Conservation (phyloP, 192 early-diverging fungal genomes). For the Phlyctochytrium planicorne region DNA sequence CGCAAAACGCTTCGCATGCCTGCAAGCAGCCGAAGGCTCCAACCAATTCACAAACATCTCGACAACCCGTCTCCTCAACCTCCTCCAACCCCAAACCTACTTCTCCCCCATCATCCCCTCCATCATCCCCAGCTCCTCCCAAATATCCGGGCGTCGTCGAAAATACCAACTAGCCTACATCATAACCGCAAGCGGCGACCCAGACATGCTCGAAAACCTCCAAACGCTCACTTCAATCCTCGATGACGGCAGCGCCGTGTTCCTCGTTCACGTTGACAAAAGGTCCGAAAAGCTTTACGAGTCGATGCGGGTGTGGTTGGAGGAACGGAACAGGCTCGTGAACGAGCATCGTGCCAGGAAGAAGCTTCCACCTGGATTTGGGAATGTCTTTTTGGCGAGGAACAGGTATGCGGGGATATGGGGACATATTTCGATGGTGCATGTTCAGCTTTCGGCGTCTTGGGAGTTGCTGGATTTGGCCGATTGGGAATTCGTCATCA, state of each 20-base stretch:
- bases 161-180: constrained; percentile 46
- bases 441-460: constrained; percentile 42
- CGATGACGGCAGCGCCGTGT: constrained; percentile 39
- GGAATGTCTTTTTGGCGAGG: constrained; percentile 37
- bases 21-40: constrained; percentile 38
- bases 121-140: neutral
- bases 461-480: constrained; percentile 50
- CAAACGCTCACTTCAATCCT: constrained; percentile 32
- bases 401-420: constrained; percentile 36
- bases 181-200: constrained; percentile 39
- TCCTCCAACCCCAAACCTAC: constrained; percentile 23
- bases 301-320: constrained; percentile 25
- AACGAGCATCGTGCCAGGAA: neutral
- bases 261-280: constrained; percentile 47
- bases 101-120: constrained; percentile 23
- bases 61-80: constrained; percentile 26
- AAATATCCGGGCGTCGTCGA: constrained; percentile 18
- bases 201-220: neutral
- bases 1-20: constrained; percentile 39
- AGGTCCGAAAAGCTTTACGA: neutral
- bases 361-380: neutral
- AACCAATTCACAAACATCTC: constrained; percentile 33
- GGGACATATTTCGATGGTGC: constrained; percentile 47
- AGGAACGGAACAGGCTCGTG: neutral
- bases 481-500: constrained; percentile 54